Percentiles rank a stretch among this genome's conserved stretches.
These are phyloP conservation scores for Ophiocordyceps camponoti-floridani DNA, from an alignment of 2,329 filamentous ascomycete species.

Conservation along the genomic window DNA sequence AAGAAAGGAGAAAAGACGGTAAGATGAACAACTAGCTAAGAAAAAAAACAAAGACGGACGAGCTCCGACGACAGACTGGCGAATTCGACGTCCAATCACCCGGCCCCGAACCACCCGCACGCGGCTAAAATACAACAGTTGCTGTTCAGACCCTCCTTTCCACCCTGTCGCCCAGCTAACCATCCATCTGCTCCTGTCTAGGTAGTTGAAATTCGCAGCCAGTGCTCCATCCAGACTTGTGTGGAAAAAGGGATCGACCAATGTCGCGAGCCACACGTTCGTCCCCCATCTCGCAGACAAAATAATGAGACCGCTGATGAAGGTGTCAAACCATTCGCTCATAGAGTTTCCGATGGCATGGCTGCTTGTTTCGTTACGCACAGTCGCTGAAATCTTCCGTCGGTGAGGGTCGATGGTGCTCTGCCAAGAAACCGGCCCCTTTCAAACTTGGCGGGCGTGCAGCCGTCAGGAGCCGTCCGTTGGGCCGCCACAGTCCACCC, in stretches of 20 bases:
- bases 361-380: too few species aligned
- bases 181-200: constrained; percentile 15
- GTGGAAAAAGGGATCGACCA: neutral
- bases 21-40: constrained; percentile 20
- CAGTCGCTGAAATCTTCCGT: neutral
- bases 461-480: neutral
- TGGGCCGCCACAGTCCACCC: neutral
- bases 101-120: constrained; percentile 12
- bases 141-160: constrained; percentile 10
- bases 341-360: too few species aligned
- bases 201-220: constrained; percentile 12
- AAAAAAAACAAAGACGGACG: constrained; percentile 11
- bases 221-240: constrained; percentile 13
- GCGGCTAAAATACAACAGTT: constrained; percentile 22
- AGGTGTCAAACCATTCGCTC: neutral
- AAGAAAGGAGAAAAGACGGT: constrained; percentile 3
- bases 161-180: constrained; percentile 5
- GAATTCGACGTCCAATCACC: constrained; percentile 14
- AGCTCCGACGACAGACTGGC: constrained; percentile 11
- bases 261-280: neutral
- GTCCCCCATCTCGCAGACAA: neutral
- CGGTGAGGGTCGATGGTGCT: neutral
- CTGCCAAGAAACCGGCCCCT: neutral
- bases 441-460: too few species aligned
- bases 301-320: neutral